A percentile compares a stretch with the other conserved stretches of the same genome.
Evolutionary conservation across 768 basidiomycete genomes (phyloP).

Genomic region (Hypholoma fasciculare): DNA sequence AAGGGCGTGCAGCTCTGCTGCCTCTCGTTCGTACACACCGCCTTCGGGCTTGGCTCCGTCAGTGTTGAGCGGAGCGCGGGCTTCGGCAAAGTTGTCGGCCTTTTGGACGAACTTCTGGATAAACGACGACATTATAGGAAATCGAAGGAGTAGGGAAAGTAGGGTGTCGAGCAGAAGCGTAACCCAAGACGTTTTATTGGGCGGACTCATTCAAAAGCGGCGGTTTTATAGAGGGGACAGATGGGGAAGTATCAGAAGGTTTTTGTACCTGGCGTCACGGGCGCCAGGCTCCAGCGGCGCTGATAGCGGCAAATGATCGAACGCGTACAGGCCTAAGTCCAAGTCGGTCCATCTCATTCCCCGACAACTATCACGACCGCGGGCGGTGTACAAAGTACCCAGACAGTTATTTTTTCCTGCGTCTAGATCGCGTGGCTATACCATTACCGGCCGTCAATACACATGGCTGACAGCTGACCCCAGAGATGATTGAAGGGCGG

Average conservation of each 20-base stretch:
- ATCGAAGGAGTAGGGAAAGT: conserved; percentile 2
- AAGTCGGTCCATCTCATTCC: conserved; percentile 2
- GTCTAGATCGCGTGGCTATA: too few relatives aligned
- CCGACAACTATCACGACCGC: background rate
- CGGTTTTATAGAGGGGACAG: background rate
- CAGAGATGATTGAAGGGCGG: background rate
- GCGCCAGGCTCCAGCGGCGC: conserved; percentile 3
- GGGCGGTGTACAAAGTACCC: background rate
- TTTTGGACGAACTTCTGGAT: conserved; percentile 20
- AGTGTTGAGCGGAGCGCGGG: conserved; percentile 29
- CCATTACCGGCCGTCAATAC: too few relatives aligned
- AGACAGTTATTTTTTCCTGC: too few relatives aligned
- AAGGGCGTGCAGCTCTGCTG: conserved; percentile 29
- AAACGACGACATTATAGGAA: conserved; percentile 21
- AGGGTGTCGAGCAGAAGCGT: conserved; percentile 5
- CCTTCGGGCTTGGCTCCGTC: conserved; percentile 31
- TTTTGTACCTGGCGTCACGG: conserved; percentile 3
- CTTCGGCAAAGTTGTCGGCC: conserved; percentile 22
- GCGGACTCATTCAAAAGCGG: background rate
- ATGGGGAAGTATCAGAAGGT: conserved; percentile 1
- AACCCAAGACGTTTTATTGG: background rate
- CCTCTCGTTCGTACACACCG: conserved; percentile 21
- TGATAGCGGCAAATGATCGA: conserved; percentile 5
- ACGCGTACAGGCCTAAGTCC: background rate
- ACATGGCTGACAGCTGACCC: too few relatives aligned